phyloP scores from a whole-genome alignment of 2,329 filamentous ascomycete genomes.

The Seiridium unicorne region DNA sequence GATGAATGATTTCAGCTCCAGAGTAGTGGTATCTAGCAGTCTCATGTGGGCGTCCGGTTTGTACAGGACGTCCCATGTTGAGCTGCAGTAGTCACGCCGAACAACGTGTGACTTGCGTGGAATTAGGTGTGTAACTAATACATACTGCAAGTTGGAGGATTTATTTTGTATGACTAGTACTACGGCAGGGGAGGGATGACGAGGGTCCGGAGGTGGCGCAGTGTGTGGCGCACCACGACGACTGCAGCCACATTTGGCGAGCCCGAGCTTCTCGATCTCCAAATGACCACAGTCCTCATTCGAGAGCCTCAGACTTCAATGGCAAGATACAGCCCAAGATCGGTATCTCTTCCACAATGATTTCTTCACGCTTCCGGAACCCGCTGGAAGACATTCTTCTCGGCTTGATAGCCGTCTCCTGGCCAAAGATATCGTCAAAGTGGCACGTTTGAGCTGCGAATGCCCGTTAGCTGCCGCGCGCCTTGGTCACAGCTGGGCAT shows the following conservation, averaged over 20 bases:
- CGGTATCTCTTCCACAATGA: conserved; percentile 1
- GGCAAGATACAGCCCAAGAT: not conserved
- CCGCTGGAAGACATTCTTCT: not conserved
- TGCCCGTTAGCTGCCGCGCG: conserved; percentile 4
- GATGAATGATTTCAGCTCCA: too few species aligned
- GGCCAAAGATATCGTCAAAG: not conserved
- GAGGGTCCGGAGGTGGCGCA: too few species aligned
- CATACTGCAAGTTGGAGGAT: too few species aligned
- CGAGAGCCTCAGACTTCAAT: not conserved
- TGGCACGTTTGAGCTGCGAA: conserved; percentile 5
- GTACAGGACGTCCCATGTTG: too few species aligned
- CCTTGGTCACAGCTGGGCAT: not conserved
- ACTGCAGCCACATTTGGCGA: not conserved
- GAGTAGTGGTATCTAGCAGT: too few species aligned
- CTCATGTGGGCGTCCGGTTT: too few species aligned
- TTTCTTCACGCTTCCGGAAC: not conserved
- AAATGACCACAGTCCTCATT: not conserved
- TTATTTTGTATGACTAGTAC: too few species aligned
- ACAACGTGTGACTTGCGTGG: too few species aligned
- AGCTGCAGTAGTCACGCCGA: too few species aligned
- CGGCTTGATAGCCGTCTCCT: not conserved
- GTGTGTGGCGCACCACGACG: not conserved
- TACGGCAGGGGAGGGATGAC: too few species aligned
- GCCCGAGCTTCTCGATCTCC: not conserved
- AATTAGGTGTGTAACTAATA: too few species aligned